A percentile compares a stretch with the other conserved stretches of the same genome.
phyloP scores from a whole-genome alignment of 2,329 filamentous ascomycete species.

The Davidsoniella virescens region DNA sequence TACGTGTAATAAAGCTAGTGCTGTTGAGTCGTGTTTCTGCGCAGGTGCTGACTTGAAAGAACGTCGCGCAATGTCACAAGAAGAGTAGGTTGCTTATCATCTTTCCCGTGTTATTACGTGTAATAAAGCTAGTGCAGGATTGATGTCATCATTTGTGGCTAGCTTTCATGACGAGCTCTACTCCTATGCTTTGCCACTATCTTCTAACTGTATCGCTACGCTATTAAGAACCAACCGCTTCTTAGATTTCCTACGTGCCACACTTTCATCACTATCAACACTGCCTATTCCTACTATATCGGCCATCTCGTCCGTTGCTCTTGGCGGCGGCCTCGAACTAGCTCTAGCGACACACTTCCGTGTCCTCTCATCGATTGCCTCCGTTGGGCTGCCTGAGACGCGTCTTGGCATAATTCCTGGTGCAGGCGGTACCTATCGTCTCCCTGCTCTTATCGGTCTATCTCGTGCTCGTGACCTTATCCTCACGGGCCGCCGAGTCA shows the following conservation, averaged over 20 bases:
- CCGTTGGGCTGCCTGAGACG: constrained; percentile 78
- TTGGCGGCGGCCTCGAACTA: constrained; percentile 87
- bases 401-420: constrained; percentile 87
- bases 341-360: constrained; percentile 81
- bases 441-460: constrained; percentile 66
- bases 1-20: too few species aligned
- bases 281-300: constrained; percentile 84
- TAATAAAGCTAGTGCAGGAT: background rate
- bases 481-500: constrained; percentile 73
- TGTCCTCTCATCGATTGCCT: constrained; percentile 63
- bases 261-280: constrained; percentile 54
- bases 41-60: constrained; percentile 92
- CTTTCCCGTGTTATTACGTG: background rate
- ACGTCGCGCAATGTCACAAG: constrained; percentile 53
- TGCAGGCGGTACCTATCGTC: constrained; percentile 78
- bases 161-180: background rate
- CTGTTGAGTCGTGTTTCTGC: constrained; percentile 77
- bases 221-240: constrained; percentile 56
- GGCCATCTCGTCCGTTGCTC: constrained; percentile 68
- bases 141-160: background rate
- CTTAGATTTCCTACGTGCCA: constrained; percentile 57
- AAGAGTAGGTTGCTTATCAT: constrained; percentile 44
- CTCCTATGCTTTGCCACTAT: background rate
- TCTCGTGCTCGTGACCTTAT: constrained; percentile 77
- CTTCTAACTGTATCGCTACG: background rate